phyloP scores from a whole-genome alignment of 2,329 filamentous ascomycete species.

The Parafenestella ontariensis region DNA sequence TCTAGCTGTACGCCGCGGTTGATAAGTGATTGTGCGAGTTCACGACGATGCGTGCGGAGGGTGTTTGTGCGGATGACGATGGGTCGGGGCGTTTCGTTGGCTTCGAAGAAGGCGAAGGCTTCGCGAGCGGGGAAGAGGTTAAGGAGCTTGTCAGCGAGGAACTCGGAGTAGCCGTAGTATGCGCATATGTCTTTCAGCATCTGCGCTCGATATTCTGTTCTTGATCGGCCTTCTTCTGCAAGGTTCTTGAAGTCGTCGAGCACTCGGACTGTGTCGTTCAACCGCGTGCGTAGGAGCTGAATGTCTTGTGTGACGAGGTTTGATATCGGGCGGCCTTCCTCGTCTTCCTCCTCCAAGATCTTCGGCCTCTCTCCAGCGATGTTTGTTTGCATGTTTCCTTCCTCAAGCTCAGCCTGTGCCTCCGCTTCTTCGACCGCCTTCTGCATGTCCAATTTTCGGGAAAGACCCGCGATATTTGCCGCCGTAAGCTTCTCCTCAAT shows the following conservation, averaged over 20 bases:
- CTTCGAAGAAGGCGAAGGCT: constrained; percentile 98
- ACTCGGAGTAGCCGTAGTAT: constrained; percentile 96
- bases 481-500: constrained; percentile 90
- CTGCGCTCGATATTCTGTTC: constrained; percentile 86
- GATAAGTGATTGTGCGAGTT: constrained; percentile 91
- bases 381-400: constrained; percentile 89
- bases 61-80: constrained; percentile 98
- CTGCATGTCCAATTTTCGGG: constrained; percentile 81
- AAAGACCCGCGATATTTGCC: constrained; percentile 93
- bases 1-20: constrained; percentile 96
- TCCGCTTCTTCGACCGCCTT: constrained; percentile 80
- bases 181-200: constrained; percentile 90
- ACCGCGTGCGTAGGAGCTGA: constrained; percentile 83
- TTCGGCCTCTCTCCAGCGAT: constrained; percentile 74
- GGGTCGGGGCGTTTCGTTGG: constrained; percentile 92
- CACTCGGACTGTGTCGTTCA: constrained; percentile 92
- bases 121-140: constrained; percentile 90
- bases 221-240: constrained; percentile 78
- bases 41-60: constrained; percentile 75
- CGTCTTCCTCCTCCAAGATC: constrained; percentile 67
- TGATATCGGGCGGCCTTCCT: constrained; percentile 62
- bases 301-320: constrained; percentile 81
- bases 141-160: constrained; percentile 94
- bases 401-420: constrained; percentile 83
- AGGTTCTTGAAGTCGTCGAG: constrained; percentile 87